A percentile compares a stretch with the other conserved stretches of the same genome.
These are phyloP conservation scores for Lactarius hatsudake DNA, from an alignment of 768 basidiomycete genomes.

Conservation along the genomic window DNA sequence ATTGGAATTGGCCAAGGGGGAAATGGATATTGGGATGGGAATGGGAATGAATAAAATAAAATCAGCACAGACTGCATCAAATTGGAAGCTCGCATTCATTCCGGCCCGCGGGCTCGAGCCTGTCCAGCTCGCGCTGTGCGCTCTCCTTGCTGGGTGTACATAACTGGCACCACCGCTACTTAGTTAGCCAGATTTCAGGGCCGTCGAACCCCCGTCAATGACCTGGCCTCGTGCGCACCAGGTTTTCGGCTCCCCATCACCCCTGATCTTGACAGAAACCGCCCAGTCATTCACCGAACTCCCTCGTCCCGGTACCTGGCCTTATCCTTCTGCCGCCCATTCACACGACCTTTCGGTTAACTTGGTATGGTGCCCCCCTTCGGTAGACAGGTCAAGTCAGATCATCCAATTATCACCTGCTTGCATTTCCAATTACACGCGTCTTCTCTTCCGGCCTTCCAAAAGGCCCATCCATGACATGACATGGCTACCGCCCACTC, in stretches of 20 bases:
- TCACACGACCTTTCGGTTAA: conserved; percentile 27
- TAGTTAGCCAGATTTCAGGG: conserved; percentile 11
- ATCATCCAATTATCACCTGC: conserved; percentile 12
- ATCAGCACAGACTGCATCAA: conserved; percentile 14
- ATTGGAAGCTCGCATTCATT: conserved; percentile 23
- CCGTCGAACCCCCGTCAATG: conserved; percentile 23
- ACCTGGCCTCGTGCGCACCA: conserved; percentile 19
- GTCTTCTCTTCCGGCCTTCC: conserved; percentile 4
- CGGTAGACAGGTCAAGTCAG: conserved; percentile 5
- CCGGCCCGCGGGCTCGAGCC: conserved; percentile 24
- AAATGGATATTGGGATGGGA: conserved; percentile 5
- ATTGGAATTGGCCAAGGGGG: conserved; percentile 15
- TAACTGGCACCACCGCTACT: not conserved
- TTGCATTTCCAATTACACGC: not conserved
- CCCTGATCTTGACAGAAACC: conserved; percentile 29
- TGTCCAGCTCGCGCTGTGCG: not conserved
- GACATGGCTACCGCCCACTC: conserved; percentile 6
- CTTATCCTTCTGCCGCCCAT: conserved; percentile 11
- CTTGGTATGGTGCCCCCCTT: conserved; percentile 4
- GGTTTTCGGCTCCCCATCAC: conserved; percentile 6
- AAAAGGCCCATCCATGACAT: conserved; percentile 1
- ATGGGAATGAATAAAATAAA: conserved; percentile 5
- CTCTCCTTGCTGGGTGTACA: not conserved
- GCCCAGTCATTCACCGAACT: conserved; percentile 8
- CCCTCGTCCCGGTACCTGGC: conserved; percentile 5